Percentiles rank a stretch among this genome's conserved stretches.
These are phyloP conservation scores for Oryza glumipatula DNA, from an alignment of 176 grass and related monocot genomes.

Conservation along the genomic window DNA sequence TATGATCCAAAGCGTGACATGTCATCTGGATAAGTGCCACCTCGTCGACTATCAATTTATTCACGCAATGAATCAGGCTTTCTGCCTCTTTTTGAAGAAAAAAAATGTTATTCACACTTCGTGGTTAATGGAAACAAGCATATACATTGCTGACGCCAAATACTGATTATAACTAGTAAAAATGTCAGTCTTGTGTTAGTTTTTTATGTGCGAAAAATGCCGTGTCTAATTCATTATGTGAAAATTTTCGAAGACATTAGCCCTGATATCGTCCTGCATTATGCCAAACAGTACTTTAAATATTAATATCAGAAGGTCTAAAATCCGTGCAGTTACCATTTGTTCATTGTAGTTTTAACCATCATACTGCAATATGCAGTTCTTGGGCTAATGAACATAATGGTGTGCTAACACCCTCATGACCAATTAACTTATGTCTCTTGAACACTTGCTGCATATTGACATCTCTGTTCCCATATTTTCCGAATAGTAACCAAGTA, in stretches of 20 bases:
- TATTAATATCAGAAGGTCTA: background rate
- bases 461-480: background rate
- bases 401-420: background rate
- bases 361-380: background rate
- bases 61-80: background rate
- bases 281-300: slow-evolving; percentile 12
- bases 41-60: background rate
- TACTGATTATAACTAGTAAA: slow-evolving; percentile 3
- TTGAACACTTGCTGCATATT: background rate
- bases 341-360: background rate
- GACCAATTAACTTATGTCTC: background rate
- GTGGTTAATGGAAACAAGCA: background rate
- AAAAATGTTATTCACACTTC: background rate
- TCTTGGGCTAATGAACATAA: background rate
- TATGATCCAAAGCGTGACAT: background rate
- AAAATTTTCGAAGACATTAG: background rate
- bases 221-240: background rate
- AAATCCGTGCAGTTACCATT: slow-evolving; percentile 3
- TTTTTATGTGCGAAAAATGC: background rate
- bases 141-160: background rate
- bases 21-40: background rate
- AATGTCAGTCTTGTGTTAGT: background rate
- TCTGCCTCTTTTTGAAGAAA: slow-evolving; percentile 11
- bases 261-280: background rate
- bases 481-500: background rate